These are phyloP conservation scores for Russula griseocarnosa DNA, from an alignment of 768 basidiomycete species.

Conservation along the genomic window DNA sequence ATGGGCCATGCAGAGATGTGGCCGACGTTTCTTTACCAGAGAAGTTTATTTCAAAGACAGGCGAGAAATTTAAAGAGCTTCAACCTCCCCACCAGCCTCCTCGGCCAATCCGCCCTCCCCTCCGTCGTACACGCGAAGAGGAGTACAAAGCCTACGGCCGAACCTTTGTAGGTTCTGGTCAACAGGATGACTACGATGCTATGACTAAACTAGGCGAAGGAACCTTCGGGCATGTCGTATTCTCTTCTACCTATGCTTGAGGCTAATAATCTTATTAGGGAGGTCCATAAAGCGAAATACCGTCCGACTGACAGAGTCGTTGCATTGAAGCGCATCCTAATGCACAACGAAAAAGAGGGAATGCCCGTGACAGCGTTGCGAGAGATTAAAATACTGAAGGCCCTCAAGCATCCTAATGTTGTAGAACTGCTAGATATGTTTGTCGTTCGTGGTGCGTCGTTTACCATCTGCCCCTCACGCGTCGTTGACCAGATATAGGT, in stretches of 20 bases:
- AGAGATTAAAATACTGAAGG: slow-evolving; percentile 95
- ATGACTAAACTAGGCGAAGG: slow-evolving; percentile 92
- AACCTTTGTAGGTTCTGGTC: slow-evolving; percentile 63
- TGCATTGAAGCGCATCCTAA: slow-evolving; percentile 90
- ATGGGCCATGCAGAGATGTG: background rate
- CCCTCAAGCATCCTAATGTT: slow-evolving; percentile 78
- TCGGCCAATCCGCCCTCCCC: slow-evolving; percentile 39
- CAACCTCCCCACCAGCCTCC: slow-evolving; percentile 27
- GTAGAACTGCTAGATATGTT: slow-evolving; percentile 93
- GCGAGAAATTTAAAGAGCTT: slow-evolving; percentile 7
- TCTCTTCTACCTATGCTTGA: background rate
- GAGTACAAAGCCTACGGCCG: slow-evolving; percentile 67
- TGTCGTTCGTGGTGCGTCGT: slow-evolving; percentile 64
- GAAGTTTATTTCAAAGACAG: background rate
- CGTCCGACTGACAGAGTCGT: slow-evolving; percentile 57
- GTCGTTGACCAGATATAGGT: slow-evolving; percentile 39
- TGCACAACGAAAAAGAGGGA: slow-evolving; percentile 96
- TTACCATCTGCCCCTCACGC: slow-evolving; percentile 3
- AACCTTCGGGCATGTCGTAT: slow-evolving; percentile 67
- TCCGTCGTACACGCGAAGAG: slow-evolving; percentile 54
- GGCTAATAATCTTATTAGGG: slow-evolving; percentile 43
- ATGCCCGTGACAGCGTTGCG: slow-evolving; percentile 95
- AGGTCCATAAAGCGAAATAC: slow-evolving; percentile 86
- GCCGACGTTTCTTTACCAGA: background rate
- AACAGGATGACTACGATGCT: slow-evolving; percentile 70